Evolutionary conservation across 495 filamentous ascomycete species (phyloP), one percentile per base, ranked within the genome.

Genomic region (Hypoxylon rickii): DNA sequence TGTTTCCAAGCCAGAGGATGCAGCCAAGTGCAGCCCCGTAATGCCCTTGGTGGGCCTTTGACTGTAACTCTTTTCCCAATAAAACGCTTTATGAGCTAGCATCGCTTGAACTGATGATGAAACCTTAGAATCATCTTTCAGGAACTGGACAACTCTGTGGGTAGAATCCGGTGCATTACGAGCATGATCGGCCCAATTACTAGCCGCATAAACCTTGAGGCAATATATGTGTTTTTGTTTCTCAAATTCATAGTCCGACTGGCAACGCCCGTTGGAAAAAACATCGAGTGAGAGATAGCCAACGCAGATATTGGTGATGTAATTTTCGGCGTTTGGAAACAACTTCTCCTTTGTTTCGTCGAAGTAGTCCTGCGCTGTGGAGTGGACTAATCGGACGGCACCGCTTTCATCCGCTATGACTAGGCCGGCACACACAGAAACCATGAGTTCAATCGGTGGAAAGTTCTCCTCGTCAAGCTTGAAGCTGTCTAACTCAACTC

Each of bases 401-500:
- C 70, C 59, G 50, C 69, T 71, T 57, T 72, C 71, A 32, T 75
- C 32, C 3, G 3, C 32, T 3, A 34, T 78, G 2, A 84, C 73
- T 8, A 87, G 61, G 1, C 83, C 82, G 39, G 73, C 75, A 57
- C 82, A 85, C 3, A 77, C 69, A 1, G 76, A 76, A 3, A 75
- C 41, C 7, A 83, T 51, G 15, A 74, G 53, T 18, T 75, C 67
- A 7, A 73, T 42, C 1, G 71, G 44, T 1, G 69, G 42, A 0
- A 83, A 11, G 21, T 73, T 69, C 0, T 76, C 71, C 13, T 60
- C 13, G 29, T 82, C 72, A 4, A 85, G 55, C 0, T 68, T 52
- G 0, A 36, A 0, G 0, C 64, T 42, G 7, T 50, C 67, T 0
- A 31, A 2, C 33, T 76, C 62, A 0, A 80, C 66, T 3, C 74